These are phyloP conservation scores for Wallacemonas sp. DNA, from an alignment of 208 protist genomes.

Conservation along the genomic window DNA sequence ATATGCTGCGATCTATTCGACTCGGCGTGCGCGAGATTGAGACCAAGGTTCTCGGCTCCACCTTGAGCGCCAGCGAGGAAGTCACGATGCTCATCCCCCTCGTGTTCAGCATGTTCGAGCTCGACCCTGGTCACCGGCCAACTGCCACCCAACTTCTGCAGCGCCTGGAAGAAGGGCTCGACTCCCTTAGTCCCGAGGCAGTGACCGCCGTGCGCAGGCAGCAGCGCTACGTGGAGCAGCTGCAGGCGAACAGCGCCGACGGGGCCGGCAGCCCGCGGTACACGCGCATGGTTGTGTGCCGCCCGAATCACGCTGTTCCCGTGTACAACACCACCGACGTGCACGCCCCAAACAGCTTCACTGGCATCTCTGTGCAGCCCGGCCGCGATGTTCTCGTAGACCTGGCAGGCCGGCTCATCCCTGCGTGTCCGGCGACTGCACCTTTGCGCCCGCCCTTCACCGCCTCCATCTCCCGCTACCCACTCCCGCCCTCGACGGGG, in stretches of 20 bases:
- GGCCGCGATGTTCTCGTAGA: slow-evolving; percentile 3
- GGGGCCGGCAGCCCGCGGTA: neutral
- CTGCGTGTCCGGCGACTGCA: slow-evolving; percentile 1
- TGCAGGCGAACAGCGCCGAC: neutral
- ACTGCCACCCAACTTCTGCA: slow-evolving; percentile 2
- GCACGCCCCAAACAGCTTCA: neutral
- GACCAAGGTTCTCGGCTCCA: neutral
- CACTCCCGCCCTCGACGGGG: too few species aligned
- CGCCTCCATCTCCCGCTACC: too few species aligned
- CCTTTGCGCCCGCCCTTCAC: neutral
- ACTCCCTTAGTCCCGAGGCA: neutral
- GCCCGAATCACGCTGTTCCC: slow-evolving; percentile 1
- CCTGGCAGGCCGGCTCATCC: neutral
- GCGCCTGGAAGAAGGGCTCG: neutral
- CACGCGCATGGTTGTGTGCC: slow-evolving; percentile 13
- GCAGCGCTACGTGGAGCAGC: neutral
- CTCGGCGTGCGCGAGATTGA: neutral
- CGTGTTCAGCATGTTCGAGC: slow-evolving; percentile 6
- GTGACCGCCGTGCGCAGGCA: neutral
- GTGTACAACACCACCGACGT: slow-evolving; percentile 1
- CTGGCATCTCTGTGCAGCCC: slow-evolving; percentile 8
- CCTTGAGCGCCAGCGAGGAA: neutral
- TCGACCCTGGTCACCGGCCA: neutral
- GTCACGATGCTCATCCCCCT: neutral
- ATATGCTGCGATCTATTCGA: slow-evolving; percentile 8